Evolutionary conservation across 805 yeast genomes (phyloP).

Genomic region (Metschnikowia lunata): DNA sequence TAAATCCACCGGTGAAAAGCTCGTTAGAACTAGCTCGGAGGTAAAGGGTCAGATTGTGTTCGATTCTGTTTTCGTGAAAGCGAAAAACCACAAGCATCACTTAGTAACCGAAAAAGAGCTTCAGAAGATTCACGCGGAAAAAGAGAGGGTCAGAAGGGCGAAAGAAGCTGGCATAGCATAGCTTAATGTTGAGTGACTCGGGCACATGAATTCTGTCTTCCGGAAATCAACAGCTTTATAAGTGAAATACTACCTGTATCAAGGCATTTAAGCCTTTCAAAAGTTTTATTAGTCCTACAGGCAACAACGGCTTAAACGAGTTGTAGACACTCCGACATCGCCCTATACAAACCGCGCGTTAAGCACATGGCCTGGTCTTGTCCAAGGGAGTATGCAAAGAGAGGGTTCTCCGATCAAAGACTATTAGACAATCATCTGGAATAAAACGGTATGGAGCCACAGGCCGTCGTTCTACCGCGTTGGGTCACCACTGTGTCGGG

Average conservation of each 20-base stretch:
- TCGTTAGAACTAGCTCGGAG: neutral
- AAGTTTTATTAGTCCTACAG: too few species aligned
- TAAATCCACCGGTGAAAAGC: neutral
- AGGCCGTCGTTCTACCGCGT: slow-evolving; percentile 13
- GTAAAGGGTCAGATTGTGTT: neutral
- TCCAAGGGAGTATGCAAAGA: too few species aligned
- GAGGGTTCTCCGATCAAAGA: too few species aligned
- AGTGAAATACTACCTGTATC: too few species aligned
- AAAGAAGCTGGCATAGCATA: slow-evolving; percentile 14
- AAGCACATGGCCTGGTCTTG: too few species aligned
- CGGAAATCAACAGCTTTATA: too few species aligned
- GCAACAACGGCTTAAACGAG: too few species aligned
- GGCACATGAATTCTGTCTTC: too few species aligned
- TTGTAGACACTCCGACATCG: too few species aligned
- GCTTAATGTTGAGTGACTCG: neutral
- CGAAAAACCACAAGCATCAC: slow-evolving; percentile 56
- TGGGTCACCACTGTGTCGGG: slow-evolving; percentile 20
- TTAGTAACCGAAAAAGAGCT: slow-evolving; percentile 65
- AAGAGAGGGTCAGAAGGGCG: slow-evolving; percentile 17
- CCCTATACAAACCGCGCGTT: too few species aligned
- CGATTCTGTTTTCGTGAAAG: slow-evolving; percentile 8
- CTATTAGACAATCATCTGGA: too few species aligned
- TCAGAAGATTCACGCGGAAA: slow-evolving; percentile 30
- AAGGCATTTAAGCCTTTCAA: too few species aligned
- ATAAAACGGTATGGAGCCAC: neutral